Base-by-base conservation (phyloP, 257 asterid species). In the Fraxinus cuspidata region DNA sequence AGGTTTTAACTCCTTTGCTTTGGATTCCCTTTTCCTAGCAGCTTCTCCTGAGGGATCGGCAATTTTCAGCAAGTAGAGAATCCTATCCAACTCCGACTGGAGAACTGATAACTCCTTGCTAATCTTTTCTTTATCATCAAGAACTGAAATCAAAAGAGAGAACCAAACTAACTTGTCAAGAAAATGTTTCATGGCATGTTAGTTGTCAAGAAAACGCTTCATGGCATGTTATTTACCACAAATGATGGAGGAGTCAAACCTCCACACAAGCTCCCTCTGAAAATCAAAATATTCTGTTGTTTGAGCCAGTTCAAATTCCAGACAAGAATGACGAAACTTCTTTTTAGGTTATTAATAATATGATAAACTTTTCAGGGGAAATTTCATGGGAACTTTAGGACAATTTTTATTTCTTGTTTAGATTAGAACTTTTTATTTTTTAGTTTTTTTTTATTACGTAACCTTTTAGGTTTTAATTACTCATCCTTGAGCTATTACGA, bases 11-110 rank as follows among this genome's bases (percentile, higher is more conserved):
- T 84, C 86, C 73, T 78, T 87, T 76, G 76, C 88, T 77, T 80
- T 77, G 25, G 86, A 53, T 80, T 89, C 92, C 86, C 92, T 88
- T 84, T 84, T 89, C 82, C 74, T 86, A 58, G 90, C 90, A 75
- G 97, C 98, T 87, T 89, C 99, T 81, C 96, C 99, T 0, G 88
- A 69, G 12, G 99, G 99, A 85, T 95, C 99, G 53, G 99, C 99
- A 77, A 95, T 86, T 85, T 78, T 91, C 83, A 95, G 89, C 92
- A 95, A 91, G 91, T 89, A 93, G 10, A 88, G 86, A 77, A 93
- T 88, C 86, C 94, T 90, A 80, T 93, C 96, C 88, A 95, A 81
- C 87, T 95, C 96, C 4, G 92, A 87, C 81, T 92, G 90, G 69
- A 95, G 96, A 75, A 82, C 66, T 38, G 90, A 84, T 77, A 91